phyloP scores from a whole-genome alignment of 305 asterid species.

The Salvia sclarea region DNA sequence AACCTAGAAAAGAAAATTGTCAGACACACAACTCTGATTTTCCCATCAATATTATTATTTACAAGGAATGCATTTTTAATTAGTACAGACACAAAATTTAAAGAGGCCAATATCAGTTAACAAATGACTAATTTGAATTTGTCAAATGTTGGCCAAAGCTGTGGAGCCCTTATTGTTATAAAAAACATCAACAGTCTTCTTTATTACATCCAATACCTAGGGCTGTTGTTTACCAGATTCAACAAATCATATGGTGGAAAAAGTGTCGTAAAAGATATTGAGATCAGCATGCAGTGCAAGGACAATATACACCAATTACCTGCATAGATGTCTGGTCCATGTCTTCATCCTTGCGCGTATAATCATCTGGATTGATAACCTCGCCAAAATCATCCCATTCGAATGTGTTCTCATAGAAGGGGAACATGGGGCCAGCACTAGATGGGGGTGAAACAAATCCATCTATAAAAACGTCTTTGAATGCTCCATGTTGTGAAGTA shows the following conservation, averaged over 20 bases:
- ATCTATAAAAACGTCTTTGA: conserved; percentile 82
- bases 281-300: conserved; percentile 14
- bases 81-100: too few species aligned
- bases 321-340: conserved; percentile 60
- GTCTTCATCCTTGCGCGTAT: conserved; percentile 68
- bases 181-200: conserved; percentile 18
- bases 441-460: conserved; percentile 79
- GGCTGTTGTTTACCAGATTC: conserved; percentile 5
- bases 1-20: conserved; percentile 47
- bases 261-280: neutral
- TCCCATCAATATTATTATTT: conserved; percentile 6
- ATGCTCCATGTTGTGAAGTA: conserved; percentile 61
- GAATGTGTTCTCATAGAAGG: conserved; percentile 60
- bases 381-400: conserved; percentile 99
- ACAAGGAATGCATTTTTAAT: too few species aligned
- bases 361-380: conserved; percentile 93
- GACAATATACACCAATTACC: conserved; percentile 44
- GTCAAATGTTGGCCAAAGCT: conserved; percentile 15
- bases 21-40: conserved; percentile 18
- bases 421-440: conserved; percentile 88
- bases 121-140: conserved; percentile 4
- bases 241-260: conserved; percentile 4
- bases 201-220: conserved; percentile 22
- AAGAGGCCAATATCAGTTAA: too few species aligned
- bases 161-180: conserved; percentile 11